phyloP scores from a whole-genome alignment of 169 alveolate species.

The Prorocentrum cordatum region DNA sequence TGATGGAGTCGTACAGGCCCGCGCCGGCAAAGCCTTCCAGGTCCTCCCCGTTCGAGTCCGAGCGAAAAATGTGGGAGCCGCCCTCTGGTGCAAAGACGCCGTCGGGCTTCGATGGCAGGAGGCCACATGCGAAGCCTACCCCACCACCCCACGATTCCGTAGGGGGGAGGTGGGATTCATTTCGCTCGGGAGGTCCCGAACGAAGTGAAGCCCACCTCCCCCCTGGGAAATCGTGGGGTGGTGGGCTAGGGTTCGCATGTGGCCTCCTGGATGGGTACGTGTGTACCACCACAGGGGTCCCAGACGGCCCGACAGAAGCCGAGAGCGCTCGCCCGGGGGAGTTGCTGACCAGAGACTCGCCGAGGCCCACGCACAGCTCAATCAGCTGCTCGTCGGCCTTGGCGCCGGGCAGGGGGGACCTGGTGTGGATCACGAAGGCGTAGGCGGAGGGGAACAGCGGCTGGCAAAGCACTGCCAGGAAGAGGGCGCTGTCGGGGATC shows the following conservation, averaged over 20 bases:
- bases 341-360: conserved; percentile 59
- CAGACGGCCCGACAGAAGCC: too few species aligned
- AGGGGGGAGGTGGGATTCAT: too few species aligned
- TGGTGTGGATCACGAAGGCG: conserved; percentile 66
- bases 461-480: conserved; percentile 13
- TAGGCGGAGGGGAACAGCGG: conserved; percentile 14
- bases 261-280: too few species aligned
- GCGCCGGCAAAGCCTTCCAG: conserved; percentile 69
- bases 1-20: conserved; percentile 45
- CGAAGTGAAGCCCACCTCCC: too few species aligned
- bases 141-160: too few species aligned
- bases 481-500: conserved; percentile 12
- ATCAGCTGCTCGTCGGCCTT: neutral
- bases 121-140: too few species aligned
- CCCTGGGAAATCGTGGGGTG: too few species aligned
- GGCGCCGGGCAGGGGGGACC: conserved; percentile 52
- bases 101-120: conserved; percentile 60
- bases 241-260: too few species aligned
- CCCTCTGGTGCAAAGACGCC: conserved; percentile 64
- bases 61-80: conserved; percentile 56
- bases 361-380: conserved; percentile 64
- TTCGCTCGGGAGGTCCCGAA: too few species aligned
- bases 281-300: too few species aligned
- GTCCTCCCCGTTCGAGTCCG: conserved; percentile 66
- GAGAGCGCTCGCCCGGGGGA: conserved; percentile 65